These are phyloP conservation scores for Angomonas ambiguus DNA, from an alignment of 208 protist genomes.

Conservation along the genomic window DNA sequence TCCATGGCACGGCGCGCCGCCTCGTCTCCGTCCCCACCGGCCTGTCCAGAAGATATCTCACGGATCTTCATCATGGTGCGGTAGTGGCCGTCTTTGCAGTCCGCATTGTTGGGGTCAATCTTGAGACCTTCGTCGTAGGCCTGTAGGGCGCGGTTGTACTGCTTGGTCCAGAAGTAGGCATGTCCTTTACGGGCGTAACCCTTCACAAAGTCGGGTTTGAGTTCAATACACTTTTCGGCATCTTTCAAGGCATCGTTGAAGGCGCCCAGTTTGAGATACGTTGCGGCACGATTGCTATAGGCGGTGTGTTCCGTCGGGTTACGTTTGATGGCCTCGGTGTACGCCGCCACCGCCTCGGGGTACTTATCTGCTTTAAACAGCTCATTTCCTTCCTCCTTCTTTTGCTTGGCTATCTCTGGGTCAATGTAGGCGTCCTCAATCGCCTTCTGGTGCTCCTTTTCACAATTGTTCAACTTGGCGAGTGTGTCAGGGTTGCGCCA, in stretches of 20 bases:
- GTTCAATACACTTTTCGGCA: constrained; percentile 92
- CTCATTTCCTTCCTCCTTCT: constrained; percentile 94
- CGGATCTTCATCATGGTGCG: constrained; percentile 91
- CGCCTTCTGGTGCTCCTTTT: constrained; percentile 88
- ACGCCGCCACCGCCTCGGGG: constrained; percentile 91
- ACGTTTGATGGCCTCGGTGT: constrained; percentile 92
- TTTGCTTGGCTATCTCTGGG: constrained; percentile 83
- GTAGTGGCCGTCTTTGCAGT: constrained; percentile 84
- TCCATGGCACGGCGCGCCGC: constrained; percentile 84
- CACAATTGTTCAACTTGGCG: constrained; percentile 82
- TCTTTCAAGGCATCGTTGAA: constrained; percentile 93
- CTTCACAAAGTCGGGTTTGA: constrained; percentile 95
- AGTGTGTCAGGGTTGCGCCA: constrained; percentile 91
- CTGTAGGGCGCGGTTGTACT: constrained; percentile 95
- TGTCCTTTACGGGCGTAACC: constrained; percentile 87
- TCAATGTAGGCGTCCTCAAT: constrained; percentile 91
- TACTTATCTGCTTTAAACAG: constrained; percentile 95
- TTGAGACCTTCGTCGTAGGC: constrained; percentile 94
- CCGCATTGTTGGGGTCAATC: constrained; percentile 87
- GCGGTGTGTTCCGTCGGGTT: constrained; percentile 92
- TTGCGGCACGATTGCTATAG: constrained; percentile 94
- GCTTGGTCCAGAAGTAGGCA: constrained; percentile 92
- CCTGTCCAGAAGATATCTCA: constrained; percentile 82
- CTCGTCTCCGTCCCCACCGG: constrained; percentile 77
- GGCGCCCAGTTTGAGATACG: constrained; percentile 96